Evolutionary conservation across 1,284 basidiomycete genomes (phyloP), one percentile per base, ranked within the genome.

Genomic region (Abortiporus biennis): DNA sequence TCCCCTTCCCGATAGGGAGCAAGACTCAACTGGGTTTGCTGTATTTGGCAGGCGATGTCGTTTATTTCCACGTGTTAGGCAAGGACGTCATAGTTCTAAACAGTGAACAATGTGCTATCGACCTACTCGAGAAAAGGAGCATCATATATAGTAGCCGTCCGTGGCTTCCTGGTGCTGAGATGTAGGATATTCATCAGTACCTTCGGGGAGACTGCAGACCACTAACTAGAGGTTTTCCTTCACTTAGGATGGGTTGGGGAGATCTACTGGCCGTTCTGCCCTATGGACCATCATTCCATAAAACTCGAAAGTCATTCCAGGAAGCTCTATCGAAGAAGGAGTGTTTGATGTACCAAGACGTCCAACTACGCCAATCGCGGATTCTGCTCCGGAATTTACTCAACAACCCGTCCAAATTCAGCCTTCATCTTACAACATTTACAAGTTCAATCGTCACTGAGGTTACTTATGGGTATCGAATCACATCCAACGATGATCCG

Each of bases 211-310:
- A n/a, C n/a, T n/a, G n/a, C n/a, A n/a, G n/a, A n/a, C n/a, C n/a
- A n/a, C n/a, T n/a, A n/a, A n/a, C n/a, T n/a, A n/a, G n/a, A n/a
- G n/a, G n/a, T n/a, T n/a, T n/a, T n/a, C n/a, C n/a, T n/a, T n/a
- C n/a, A n/a, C n/a, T 3, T 22, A 74, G 71, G 27, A 70, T 72
- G 63, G 74, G 71, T 2, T 75, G 70, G 69, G 64, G 69, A n/a
- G 75, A 70, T 63, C 69, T 67, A 34, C 68, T 76, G 33, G 68
- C 64, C 0, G 68, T 75, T 43, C 73, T 74, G 69, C 44, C 40
- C 6, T 46, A 46, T 23, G 40, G 36, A 3, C 19, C 22, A 11
- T 23, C 29, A 20, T 42, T 42, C 23, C 25, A 37, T 4, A 36
- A 32, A 16, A 35, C 38, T 16, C 22, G 44, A 2, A 42, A 42